Conservation (phyloP, 495 filamentous ascomycete species). For the Coniosporium apollinis region DNA sequence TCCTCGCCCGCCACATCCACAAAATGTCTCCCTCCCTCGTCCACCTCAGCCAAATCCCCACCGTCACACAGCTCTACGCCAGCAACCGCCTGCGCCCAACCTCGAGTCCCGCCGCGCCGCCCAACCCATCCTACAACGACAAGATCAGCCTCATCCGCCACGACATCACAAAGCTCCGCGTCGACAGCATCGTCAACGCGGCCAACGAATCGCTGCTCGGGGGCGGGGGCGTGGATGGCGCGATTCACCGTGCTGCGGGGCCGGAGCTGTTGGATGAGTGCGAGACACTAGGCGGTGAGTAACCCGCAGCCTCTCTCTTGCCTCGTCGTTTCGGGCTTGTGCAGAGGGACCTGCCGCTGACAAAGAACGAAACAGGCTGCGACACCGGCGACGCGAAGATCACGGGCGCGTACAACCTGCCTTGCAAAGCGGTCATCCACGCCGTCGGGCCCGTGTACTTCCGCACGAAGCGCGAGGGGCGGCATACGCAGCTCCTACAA, state of each 20-base stretch:
- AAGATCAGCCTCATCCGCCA: constrained; percentile 50
- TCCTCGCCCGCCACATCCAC: no score
- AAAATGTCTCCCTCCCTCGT: no score
- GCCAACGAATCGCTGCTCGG: constrained; percentile 66
- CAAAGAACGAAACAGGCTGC: no score
- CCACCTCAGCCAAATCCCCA: constrained; percentile 10
- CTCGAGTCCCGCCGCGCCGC: constrained; percentile 27
- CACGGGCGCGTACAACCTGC: constrained; percentile 59
- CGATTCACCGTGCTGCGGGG: constrained; percentile 77
- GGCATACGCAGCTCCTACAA: constrained; percentile 34
- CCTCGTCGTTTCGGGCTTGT: no score
- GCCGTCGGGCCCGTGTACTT: constrained; percentile 79
- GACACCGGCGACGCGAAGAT: constrained; percentile 69
- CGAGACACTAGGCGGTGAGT: constrained; percentile 37
- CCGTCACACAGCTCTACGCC: constrained; percentile 10
- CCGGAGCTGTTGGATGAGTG: constrained; percentile 53
- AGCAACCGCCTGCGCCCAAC: constrained; percentile 5
- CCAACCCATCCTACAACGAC: constrained; percentile 39
- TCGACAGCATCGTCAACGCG: constrained; percentile 85
- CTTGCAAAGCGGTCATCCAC: constrained; percentile 67
- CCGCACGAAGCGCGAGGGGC: constrained; percentile 16
- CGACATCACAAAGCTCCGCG: constrained; percentile 69
- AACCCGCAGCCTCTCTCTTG: no score
- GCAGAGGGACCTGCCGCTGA: no score
- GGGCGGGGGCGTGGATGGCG: constrained; percentile 61